Base-by-base conservation (phyloP, 495 filamentous ascomycete species). In the Podospora didyma region DNA sequence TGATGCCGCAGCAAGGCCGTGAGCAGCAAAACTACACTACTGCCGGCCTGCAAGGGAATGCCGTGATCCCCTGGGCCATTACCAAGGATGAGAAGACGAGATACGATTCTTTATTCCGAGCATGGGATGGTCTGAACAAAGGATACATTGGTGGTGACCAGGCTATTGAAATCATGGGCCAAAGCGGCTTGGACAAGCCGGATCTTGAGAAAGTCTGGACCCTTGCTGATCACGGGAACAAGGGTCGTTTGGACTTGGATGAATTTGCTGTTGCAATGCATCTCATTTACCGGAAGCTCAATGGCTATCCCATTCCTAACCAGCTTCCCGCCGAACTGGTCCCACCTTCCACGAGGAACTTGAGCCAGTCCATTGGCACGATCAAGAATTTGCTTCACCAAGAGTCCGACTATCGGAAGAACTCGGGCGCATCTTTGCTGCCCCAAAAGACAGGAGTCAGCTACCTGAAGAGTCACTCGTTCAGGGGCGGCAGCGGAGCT, bases 191-290 rank as follows among this genome's bases (percentile, higher is more conserved):
- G 47, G 90, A 90, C 22, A 92, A 92, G 64, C 73, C 86, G 20
- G 94, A 97, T 60, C 75, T 99, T 34, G 95, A 97, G 75, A 81
- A 85, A 28, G 86, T 97, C 59, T 99, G 95, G 95, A 97, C 94
- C 23, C 75, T 99, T 23, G 89, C 93, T 7, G 95, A 99, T 69
- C 86, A 94, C 23, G 82, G 89, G 52, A 96, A 99, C 72, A 91
- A 89, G 64, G 95, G 95, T 12, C 85, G 91, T 57, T 82, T 99
- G 4, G 92, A 99, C 59, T 87, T 97, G 73, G 95, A 99, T 69
- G 95, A 99, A 65, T 99, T 99, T 69, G 92, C 95, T 17, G 92
- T 99, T 39, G 93, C 90, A 7, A 99, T 99, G 94, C 95, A 99
- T 80, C 75, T 99, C 69, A 97, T 99, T 53, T 99, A 97, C 68